Conservation (phyloP, 208 protist genomes). For the Leishmania arabica region DNA sequence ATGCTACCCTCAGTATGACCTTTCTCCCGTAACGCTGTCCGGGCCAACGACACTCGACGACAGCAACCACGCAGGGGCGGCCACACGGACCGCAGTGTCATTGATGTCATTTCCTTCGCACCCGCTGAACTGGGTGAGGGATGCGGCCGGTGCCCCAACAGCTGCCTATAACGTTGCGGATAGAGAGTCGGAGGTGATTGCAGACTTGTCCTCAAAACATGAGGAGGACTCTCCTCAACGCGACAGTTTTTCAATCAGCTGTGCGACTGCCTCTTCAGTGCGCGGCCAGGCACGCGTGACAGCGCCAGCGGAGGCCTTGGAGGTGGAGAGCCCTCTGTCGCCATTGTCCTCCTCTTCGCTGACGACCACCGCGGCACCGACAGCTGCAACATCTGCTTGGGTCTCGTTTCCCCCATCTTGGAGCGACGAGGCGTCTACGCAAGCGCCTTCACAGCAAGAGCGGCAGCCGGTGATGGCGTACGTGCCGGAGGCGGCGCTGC, state of each 20-base stretch:
- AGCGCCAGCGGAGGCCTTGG: background rate
- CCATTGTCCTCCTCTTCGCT: background rate
- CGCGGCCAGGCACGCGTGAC: background rate
- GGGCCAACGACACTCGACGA: background rate
- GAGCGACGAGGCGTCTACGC: background rate
- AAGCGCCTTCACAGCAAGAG: background rate
- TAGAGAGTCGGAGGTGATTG: background rate
- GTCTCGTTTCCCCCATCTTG: background rate
- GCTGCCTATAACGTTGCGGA: background rate
- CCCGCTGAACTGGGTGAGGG: background rate
- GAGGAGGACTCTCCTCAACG: background rate
- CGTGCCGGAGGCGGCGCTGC: conserved; percentile 62
- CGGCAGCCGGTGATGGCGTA: conserved; percentile 11
- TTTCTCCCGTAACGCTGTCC: background rate
- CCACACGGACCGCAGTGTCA: too few relatives aligned
- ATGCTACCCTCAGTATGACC: conserved; percentile 29
- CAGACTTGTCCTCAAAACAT: background rate
- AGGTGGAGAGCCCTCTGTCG: background rate
- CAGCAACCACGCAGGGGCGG: background rate
- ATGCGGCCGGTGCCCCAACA: background rate
- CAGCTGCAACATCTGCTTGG: conserved; percentile 1
- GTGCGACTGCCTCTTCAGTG: background rate
- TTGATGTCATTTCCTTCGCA: background rate
- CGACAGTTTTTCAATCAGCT: background rate
- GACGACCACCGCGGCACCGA: background rate